Evolutionary conservation across 1,284 basidiomycete genomes (phyloP).

Genomic region (Apiotrichum porosum): DNA sequence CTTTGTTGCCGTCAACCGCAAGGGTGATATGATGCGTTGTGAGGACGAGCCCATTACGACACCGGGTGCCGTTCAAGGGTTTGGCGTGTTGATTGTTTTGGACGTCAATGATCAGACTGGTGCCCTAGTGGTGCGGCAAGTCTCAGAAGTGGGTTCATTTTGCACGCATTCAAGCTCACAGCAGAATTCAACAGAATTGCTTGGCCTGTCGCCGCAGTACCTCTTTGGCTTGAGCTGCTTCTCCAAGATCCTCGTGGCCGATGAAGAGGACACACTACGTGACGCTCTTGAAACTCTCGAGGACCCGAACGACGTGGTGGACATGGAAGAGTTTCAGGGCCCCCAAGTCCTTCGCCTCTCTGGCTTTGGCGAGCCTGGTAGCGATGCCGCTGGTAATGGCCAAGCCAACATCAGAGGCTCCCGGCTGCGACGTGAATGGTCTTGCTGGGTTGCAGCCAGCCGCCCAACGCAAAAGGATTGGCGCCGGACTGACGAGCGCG

Average conservation of each 20-base stretch:
- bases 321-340: slow-evolving; percentile 50
- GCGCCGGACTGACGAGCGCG: slow-evolving; percentile 30
- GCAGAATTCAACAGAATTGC: slow-evolving; percentile 61
- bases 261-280: slow-evolving; percentile 67
- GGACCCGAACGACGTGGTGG: slow-evolving; percentile 49
- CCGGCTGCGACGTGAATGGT: slow-evolving; percentile 59
- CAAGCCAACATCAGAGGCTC: not conserved
- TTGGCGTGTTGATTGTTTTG: slow-evolving; percentile 73
- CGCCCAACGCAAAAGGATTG: slow-evolving; percentile 50
- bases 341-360: slow-evolving; percentile 68
- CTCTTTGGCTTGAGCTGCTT: slow-evolving; percentile 75
- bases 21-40: slow-evolving; percentile 64
- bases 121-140: slow-evolving; percentile 65
- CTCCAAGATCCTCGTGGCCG: slow-evolving; percentile 64
- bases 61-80: slow-evolving; percentile 79
- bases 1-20: slow-evolving; percentile 67
- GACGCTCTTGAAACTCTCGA: slow-evolving; percentile 70
- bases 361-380: slow-evolving; percentile 45
- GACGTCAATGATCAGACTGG: slow-evolving; percentile 62
- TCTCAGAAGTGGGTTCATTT: slow-evolving; percentile 63
- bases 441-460: slow-evolving; percentile 79
- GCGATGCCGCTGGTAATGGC: not conserved
- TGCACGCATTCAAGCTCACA: slow-evolving; percentile 14
- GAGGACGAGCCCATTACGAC: slow-evolving; percentile 86
- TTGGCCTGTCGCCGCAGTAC: slow-evolving; percentile 71